phyloP scores from a whole-genome alignment of 805 yeast species.

The Candida silvicultrix region DNA sequence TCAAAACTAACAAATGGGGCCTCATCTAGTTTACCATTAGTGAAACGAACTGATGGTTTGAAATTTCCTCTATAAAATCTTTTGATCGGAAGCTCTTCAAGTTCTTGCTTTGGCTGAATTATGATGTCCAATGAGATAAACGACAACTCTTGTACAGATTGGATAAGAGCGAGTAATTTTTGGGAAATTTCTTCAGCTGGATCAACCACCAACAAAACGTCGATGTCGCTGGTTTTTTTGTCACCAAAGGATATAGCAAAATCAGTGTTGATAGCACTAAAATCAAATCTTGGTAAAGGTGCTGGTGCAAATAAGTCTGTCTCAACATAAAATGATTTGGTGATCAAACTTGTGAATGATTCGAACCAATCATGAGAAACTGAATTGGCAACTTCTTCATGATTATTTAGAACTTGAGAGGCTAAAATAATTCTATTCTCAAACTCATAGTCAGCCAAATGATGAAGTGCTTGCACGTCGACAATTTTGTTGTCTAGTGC shows the following conservation, averaged over 20 bases:
- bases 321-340: slow-evolving; percentile 36
- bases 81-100: slow-evolving; percentile 40
- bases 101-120: slow-evolving; percentile 47
- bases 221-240: slow-evolving; percentile 33
- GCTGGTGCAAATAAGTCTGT: slow-evolving; percentile 24
- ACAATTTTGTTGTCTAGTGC: slow-evolving; percentile 25
- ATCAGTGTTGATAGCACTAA: slow-evolving; percentile 24
- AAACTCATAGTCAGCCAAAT: slow-evolving; percentile 40
- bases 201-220: slow-evolving; percentile 57
- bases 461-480: slow-evolving; percentile 25
- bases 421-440: slow-evolving; percentile 35
- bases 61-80: slow-evolving; percentile 51
- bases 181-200: slow-evolving; percentile 72
- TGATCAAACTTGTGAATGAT: slow-evolving; percentile 33
- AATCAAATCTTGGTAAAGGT: slow-evolving; percentile 41
- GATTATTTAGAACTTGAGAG: slow-evolving; percentile 17
- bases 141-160: slow-evolving; percentile 36
- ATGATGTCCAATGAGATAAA: slow-evolving; percentile 49
- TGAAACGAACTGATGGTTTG: slow-evolving; percentile 27
- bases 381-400: slow-evolving; percentile 10
- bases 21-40: slow-evolving; percentile 21
- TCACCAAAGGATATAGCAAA: slow-evolving; percentile 20
- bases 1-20: slow-evolving; percentile 31
- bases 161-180: slow-evolving; percentile 41
- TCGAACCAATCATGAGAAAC: slow-evolving; percentile 40